Evolutionary conservation across 2,329 filamentous ascomycete species (phyloP).

Genomic region (Xylaria hypoxylon): DNA sequence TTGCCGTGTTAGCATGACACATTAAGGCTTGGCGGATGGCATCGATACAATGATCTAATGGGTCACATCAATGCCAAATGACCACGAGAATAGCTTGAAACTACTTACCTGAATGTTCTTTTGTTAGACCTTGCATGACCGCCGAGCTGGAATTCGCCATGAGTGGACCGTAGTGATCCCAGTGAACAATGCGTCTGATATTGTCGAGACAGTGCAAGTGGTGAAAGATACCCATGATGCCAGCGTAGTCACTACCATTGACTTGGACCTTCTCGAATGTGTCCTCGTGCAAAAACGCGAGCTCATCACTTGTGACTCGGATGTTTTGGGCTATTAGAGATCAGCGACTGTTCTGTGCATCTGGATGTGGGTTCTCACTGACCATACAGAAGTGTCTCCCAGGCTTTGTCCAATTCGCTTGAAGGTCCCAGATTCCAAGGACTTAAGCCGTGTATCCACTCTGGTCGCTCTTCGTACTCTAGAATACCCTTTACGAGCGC

Average conservation of each 20-base stretch:
- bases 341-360: no score
- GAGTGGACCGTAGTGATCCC: constrained; percentile 36
- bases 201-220: constrained; percentile 39
- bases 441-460: no score
- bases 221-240: constrained; percentile 37
- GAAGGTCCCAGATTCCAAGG: no score
- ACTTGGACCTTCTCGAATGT: constrained; percentile 41
- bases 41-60: constrained; percentile 42
- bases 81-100: neutral
- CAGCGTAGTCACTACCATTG: constrained; percentile 37
- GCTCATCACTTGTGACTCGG: constrained; percentile 28
- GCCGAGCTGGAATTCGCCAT: constrained; percentile 17
- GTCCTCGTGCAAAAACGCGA: constrained; percentile 26
- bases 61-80: no score
- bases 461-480: no score
- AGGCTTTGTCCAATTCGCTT: no score
- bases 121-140: constrained; percentile 25
- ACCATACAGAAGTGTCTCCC: no score
- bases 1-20: constrained; percentile 36
- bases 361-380: no score
- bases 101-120: constrained; percentile 34
- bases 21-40: constrained; percentile 37
- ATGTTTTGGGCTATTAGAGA: constrained; percentile 37
- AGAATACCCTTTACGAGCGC: no score
- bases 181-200: constrained; percentile 35